Percentiles rank a stretch among this genome's conserved stretches.
Evolutionary conservation across 2,329 filamentous ascomycete genomes (phyloP).

Genomic region (Alternaria sp.): DNA sequence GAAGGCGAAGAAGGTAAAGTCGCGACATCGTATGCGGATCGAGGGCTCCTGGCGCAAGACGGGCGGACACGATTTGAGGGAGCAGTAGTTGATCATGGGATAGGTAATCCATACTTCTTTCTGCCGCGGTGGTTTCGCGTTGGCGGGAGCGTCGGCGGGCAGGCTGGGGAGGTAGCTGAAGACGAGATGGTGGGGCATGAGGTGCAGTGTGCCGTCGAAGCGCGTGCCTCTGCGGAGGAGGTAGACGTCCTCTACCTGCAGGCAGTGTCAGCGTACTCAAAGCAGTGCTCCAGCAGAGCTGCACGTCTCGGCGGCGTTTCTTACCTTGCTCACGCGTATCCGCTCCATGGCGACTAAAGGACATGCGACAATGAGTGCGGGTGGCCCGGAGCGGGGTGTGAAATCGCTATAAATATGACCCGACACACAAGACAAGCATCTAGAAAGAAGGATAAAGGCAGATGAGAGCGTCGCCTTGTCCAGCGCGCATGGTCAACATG

Average conservation of each 20-base stretch:
- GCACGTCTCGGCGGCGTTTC: conserved; percentile 4
- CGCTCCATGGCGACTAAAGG: conserved; percentile 51
- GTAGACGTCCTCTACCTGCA: conserved; percentile 68
- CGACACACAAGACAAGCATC: conserved; percentile 11
- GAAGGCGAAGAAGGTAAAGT: conserved; percentile 94
- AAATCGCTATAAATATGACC: conserved; percentile 7
- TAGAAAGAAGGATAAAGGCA: conserved; percentile 2
- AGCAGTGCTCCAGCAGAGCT: not conserved
- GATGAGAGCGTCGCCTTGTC: conserved; percentile 11
- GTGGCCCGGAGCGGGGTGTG: conserved; percentile 5
- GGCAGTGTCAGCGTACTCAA: not conserved
- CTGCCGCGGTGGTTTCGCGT: conserved; percentile 56
- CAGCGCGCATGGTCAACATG: conserved; percentile 23
- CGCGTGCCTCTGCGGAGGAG: conserved; percentile 65
- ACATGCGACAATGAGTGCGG: conserved; percentile 1
- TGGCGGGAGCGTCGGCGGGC: conserved; percentile 42
- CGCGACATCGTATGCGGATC: conserved; percentile 86
- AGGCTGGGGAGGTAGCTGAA: conserved; percentile 65
- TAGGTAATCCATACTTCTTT: conserved; percentile 93
- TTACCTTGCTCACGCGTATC: conserved; percentile 57
- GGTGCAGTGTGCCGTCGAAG: conserved; percentile 67
- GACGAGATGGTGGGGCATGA: conserved; percentile 70
- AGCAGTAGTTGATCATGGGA: conserved; percentile 85
- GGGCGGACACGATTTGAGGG: conserved; percentile 75
- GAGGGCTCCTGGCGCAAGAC: conserved; percentile 76